A percentile compares a stretch with the other conserved stretches of the same genome.
Conservation (phyloP, 208 protist genomes). For the Wallacemonas rigidus region DNA sequence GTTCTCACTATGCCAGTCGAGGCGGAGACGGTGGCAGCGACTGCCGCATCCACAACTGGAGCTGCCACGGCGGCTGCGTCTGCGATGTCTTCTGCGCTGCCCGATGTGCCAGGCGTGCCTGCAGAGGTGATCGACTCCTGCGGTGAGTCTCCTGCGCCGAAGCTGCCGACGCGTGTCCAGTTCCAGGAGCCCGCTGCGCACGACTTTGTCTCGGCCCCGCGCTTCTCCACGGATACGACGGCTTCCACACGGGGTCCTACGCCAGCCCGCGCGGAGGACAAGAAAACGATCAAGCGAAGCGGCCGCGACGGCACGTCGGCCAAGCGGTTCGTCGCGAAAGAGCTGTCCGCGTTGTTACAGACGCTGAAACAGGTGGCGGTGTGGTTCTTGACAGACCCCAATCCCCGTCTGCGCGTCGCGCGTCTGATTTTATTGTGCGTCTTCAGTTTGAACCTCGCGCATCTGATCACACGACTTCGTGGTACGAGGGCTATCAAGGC, state of each 20-base stretch:
- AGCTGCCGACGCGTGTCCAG: not conserved
- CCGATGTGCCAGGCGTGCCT: not conserved
- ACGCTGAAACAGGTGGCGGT: not conserved
- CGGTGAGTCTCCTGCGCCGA: not conserved
- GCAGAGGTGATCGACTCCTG: not conserved
- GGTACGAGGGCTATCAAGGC: not conserved
- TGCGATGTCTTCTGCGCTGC: not conserved
- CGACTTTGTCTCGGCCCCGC: slow-evolving; percentile 16
- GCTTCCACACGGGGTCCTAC: not conserved
- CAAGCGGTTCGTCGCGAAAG: not conserved
- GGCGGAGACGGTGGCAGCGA: not conserved
- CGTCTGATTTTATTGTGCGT: not conserved
- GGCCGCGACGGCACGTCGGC: not conserved
- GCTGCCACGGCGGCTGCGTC: not conserved
- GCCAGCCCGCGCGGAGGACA: not conserved
- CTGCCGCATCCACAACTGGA: not conserved
- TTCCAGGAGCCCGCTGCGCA: slow-evolving; percentile 4
- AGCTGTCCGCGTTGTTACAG: not conserved
- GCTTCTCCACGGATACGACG: slow-evolving; percentile 8
- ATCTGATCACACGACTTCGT: not conserved
- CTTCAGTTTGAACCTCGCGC: not conserved
- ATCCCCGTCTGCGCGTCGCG: not conserved
- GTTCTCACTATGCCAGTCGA: not conserved
- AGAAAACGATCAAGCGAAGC: not conserved
- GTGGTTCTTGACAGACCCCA: not conserved